Evolutionary conservation across 371 early-diverging fungal species (phyloP).

Genomic region (Mucor indicus): DNA sequence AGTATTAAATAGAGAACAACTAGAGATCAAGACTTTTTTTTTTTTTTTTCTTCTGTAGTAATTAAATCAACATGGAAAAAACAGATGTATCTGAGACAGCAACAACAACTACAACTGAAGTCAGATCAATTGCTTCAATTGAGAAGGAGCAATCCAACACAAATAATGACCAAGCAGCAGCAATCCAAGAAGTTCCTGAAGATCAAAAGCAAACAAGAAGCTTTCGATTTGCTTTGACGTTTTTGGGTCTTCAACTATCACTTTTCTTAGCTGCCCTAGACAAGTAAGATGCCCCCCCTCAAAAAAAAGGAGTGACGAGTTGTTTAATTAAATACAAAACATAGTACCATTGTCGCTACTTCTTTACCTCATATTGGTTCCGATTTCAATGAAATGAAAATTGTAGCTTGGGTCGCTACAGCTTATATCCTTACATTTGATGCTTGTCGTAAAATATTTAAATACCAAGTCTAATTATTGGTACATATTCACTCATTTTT

Average conservation of each 20-base stretch:
- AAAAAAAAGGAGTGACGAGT: background rate
- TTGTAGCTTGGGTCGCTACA: constrained; percentile 66
- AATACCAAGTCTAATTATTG: background rate
- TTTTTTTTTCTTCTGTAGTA: no score
- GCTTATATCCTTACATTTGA: constrained; percentile 53
- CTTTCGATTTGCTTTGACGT: no score
- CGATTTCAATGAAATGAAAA: constrained; percentile 57
- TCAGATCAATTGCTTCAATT: no score
- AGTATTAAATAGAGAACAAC: no score
- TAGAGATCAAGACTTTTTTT: no score
- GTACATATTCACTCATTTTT: background rate
- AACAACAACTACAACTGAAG: no score
- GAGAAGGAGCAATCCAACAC: no score
- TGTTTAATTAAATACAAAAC: background rate
- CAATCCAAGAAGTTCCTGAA: no score
- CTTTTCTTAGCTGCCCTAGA: constrained; percentile 79
- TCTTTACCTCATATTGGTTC: constrained; percentile 71
- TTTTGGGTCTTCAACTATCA: constrained; percentile 54
- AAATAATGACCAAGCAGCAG: no score
- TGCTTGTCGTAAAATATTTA: constrained; percentile 22
- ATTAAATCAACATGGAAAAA: no score
- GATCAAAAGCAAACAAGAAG: no score
- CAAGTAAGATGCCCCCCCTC: constrained; percentile 28
- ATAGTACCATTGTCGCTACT: constrained; percentile 67
- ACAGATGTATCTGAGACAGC: no score